A percentile compares a stretch with the other conserved stretches of the same genome.
Conservation (phyloP, 768 basidiomycete genomes). For the Suillus subalutaceus region DNA sequence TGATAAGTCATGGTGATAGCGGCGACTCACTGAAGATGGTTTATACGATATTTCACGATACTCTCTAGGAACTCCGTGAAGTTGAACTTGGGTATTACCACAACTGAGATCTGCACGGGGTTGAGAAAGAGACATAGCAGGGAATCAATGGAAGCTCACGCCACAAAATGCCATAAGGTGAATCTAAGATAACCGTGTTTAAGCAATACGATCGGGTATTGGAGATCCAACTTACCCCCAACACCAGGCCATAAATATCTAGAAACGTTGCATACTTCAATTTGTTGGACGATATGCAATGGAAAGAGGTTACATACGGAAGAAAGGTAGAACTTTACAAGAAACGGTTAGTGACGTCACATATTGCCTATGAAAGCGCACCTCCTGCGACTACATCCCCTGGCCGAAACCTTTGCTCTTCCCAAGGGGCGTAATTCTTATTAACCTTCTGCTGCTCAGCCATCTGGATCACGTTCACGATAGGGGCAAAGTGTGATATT, state of each 20-base stretch:
- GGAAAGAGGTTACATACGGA: slow-evolving; percentile 45
- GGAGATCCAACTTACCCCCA: slow-evolving; percentile 43
- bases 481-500: slow-evolving; percentile 66
- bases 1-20: background rate
- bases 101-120: slow-evolving; percentile 50
- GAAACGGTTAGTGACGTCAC: background rate
- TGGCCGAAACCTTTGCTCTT: slow-evolving; percentile 46
- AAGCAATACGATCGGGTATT: slow-evolving; percentile 12
- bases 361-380: slow-evolving; percentile 31
- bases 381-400: slow-evolving; percentile 64
- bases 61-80: slow-evolving; percentile 64
- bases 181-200: slow-evolving; percentile 36
- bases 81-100: slow-evolving; percentile 65
- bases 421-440: slow-evolving; percentile 39
- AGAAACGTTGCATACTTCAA: slow-evolving; percentile 18
- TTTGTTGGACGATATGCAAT: background rate
- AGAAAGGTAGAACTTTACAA: slow-evolving; percentile 57
- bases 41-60: slow-evolving; percentile 59
- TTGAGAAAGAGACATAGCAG: slow-evolving; percentile 9
- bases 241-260: slow-evolving; percentile 66
- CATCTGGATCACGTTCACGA: slow-evolving; percentile 66
- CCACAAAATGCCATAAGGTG: slow-evolving; percentile 58
- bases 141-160: slow-evolving; percentile 33
- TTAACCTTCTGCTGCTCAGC: slow-evolving; percentile 50
- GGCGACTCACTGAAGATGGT: slow-evolving; percentile 53